Base-by-base conservation (phyloP, 202 grass and related monocot species). In the Bolboschoenoplectus hybrid region DNA sequence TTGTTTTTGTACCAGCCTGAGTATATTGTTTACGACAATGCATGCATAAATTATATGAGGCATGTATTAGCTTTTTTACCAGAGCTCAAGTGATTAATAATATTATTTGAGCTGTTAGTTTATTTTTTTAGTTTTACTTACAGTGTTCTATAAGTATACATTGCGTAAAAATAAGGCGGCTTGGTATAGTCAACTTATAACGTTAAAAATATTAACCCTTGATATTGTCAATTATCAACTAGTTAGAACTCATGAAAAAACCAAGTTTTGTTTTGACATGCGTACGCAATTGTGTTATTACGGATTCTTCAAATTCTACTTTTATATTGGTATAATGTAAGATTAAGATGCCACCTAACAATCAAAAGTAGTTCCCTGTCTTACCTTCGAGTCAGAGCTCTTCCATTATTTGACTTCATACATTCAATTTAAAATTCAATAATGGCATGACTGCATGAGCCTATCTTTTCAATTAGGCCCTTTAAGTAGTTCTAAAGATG, bases 371-470 rank as follows among this genome's bases (percentile, higher is more conserved):
- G 26, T 6, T 47, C 60, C 62, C 44, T 63, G 17, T 82, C 60
- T 66, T 11, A 82, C 39, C 57, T 66, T 44, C 38, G n/a, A 47
- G 16, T 64, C 58, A 82, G 26, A 63, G 55, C 40, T 82, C 26
- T 82, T 82, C 39, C 26, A 82, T 64, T 65, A 82, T 82, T 60
- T 82, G 57, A 61, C 32, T 61, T 11, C 77, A 81, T 7, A 6
- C 53, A 1, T 56, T 62, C 35, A 46, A 51, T 51, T 74, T 43
- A 47, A 53, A 78, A 35, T 56, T 6, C 56, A 65, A 36, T 65
- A 38, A 32, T 11, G 34, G 26, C 9, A 65, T 35, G 32, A 65
- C 60, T 63, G 17, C 13, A 49, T 73, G 36, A 62, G 14, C 16
- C 60, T 45, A 44, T 34, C 16, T 82, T 82, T 65, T 47, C 58